Evolutionary conservation across 768 basidiomycete species (phyloP).

Genomic region (Daedaleopsis sinensis): DNA sequence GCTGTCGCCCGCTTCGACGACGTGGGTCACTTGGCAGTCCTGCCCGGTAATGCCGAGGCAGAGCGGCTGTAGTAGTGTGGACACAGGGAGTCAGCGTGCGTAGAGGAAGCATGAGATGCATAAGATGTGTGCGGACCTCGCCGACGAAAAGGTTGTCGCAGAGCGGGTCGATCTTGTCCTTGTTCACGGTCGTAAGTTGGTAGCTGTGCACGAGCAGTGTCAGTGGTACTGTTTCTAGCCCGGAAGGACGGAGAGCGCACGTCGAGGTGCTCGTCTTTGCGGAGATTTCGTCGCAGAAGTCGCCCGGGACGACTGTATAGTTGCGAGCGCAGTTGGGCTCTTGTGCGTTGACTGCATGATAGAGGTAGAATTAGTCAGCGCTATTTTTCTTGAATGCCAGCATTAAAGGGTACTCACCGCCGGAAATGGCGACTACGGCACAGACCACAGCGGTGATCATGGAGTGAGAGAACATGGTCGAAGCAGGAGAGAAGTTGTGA

Average conservation of each 20-base stretch:
- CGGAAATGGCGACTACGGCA: neutral
- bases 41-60: constrained; percentile 59
- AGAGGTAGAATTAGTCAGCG: too few relatives aligned
- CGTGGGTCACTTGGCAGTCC: constrained; percentile 58
- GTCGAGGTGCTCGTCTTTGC: constrained; percentile 42
- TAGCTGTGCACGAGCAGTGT: constrained; percentile 37
- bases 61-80: constrained; percentile 36
- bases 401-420: too few relatives aligned
- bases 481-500: too few relatives aligned
- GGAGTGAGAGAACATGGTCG: neutral
- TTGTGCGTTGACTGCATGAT: constrained; percentile 10
- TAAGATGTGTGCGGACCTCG: constrained; percentile 38
- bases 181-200: constrained; percentile 60
- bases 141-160: constrained; percentile 62
- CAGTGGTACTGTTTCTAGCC: neutral
- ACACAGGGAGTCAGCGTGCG: neutral
- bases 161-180: constrained; percentile 46
- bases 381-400: too few relatives aligned
- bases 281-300: constrained; percentile 61
- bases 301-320: constrained; percentile 52
- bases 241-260: neutral
- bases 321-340: constrained; percentile 47
- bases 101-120: neutral
- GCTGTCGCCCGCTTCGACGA: constrained; percentile 50
- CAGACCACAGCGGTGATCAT: constrained; percentile 8